phyloP scores from a whole-genome alignment of 345 rosid genomes.

The Psidium friedrichsthalianum region DNA sequence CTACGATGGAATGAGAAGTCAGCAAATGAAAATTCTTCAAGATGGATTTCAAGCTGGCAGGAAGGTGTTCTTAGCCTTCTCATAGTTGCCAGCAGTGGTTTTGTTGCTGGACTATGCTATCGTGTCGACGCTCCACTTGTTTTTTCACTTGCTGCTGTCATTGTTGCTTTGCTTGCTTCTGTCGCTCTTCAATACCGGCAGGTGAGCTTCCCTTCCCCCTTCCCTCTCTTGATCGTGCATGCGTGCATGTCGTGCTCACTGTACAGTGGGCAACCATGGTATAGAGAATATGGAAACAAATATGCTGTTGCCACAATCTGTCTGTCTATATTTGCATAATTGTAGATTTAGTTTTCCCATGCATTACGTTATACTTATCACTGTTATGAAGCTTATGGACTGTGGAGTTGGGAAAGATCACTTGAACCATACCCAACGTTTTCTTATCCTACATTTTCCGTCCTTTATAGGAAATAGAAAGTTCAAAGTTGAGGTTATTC shows the following conservation, averaged over 20 bases:
- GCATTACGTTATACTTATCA: not conserved
- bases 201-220: constrained; percentile 19
- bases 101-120: constrained; percentile 51
- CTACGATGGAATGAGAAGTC: constrained; percentile 71
- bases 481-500: not conserved
- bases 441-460: not conserved
- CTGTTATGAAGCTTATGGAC: not conserved
- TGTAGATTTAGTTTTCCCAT: not conserved
- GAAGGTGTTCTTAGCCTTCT: constrained; percentile 75
- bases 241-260: not conserved
- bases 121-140: constrained; percentile 46
- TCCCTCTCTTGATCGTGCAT: not conserved
- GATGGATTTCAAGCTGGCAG: constrained; percentile 48
- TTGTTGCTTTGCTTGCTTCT: constrained; percentile 43
- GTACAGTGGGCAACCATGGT: not conserved
- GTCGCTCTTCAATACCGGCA: constrained; percentile 56
- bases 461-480: not conserved
- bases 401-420: not conserved
- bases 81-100: constrained; percentile 68
- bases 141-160: constrained; percentile 31
- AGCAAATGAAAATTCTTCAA: constrained; percentile 26
- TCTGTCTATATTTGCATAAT: not conserved
- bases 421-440: not conserved
- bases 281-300: not conserved
- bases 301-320: not conserved